Conservation (phyloP, 2,329 filamentous ascomycete genomes). For the Pseudogymnoascus sp. region DNA sequence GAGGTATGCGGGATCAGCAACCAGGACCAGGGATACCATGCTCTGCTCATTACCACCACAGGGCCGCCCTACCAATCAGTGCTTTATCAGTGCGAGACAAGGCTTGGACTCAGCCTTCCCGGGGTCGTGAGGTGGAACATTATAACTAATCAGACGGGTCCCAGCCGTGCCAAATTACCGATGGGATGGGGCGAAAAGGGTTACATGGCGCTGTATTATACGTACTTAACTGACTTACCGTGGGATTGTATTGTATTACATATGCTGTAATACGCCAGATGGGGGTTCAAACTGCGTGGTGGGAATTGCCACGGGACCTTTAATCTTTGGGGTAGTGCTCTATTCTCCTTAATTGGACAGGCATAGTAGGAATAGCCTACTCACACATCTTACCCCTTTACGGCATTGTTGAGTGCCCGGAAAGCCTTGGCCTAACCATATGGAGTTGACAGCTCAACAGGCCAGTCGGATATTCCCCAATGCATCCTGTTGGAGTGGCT, state of each 20-base stretch:
- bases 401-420: neutral
- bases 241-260: neutral
- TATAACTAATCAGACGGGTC: neutral
- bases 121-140: neutral
- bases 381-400: neutral
- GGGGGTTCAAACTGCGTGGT: neutral
- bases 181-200: neutral
- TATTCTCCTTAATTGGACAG: neutral
- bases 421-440: neutral
- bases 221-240: neutral
- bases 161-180: slow-evolving; percentile 4
- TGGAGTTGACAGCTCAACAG: neutral
- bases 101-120: slow-evolving; percentile 8
- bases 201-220: neutral
- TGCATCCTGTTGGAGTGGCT: neutral
- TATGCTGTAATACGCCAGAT: neutral
- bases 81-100: neutral
- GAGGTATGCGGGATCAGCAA: slow-evolving; percentile 5
- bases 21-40: slow-evolving; percentile 8
- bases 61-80: slow-evolving; percentile 5
- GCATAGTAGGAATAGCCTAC: neutral
- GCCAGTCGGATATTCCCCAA: neutral
- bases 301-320: neutral
- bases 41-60: slow-evolving; percentile 5
- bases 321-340: neutral